Evolutionary conservation across 1,139 yeast species (phyloP), one percentile per base, ranked within the genome.

Genomic region (Magnusiomyces paraingens): DNA sequence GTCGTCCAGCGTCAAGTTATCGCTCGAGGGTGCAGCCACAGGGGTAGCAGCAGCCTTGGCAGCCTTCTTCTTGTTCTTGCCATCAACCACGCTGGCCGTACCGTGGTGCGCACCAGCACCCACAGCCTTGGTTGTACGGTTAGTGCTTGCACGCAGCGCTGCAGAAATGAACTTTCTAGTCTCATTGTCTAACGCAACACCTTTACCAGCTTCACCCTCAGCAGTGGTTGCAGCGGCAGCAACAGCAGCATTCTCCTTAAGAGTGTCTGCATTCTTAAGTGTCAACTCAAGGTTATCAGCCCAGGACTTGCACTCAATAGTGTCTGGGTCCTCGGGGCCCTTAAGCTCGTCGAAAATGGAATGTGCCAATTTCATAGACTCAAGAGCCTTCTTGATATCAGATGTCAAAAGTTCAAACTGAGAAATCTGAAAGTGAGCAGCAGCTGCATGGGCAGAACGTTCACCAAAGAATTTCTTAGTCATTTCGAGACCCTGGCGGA

Each of bases 271-370:
- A 43, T 53, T 56, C 57, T 56, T 58, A 22, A 54, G 55, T 39
- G 51, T 38, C 54, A 61, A 57, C 40, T 69, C 69, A 11, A 73
- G 60, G 49, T 81, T 82, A 49, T 78, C 75, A 22, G 80, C 77
- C 80, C 88, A 85, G 57, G 75, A 79, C 61, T 78, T 76, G 49
- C 84, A 76, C 65, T 88, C 93, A 59, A 73, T 75, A 40, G 91
- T 79, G 64, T 80, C 78, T 48, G 74, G 72, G 62, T 84, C 84
- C 51, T 80, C 81, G 2, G 83, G 80, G 3, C 94, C 94, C 49
- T 80, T 72, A 29, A 78, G 71, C 56, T 74, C 74, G 60, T 74
- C 73, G 73, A 84, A 82, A 32, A 81, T 75, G 26, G 73, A 76
- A 61, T 78, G 76, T 46, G 89, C 78, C 50, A 66, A 70, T 36